Evolutionary conservation across 2,329 filamentous ascomycete species (phyloP), one percentile per base, ranked within the genome.

Genomic region (Aspergillus luchuensis): DNA sequence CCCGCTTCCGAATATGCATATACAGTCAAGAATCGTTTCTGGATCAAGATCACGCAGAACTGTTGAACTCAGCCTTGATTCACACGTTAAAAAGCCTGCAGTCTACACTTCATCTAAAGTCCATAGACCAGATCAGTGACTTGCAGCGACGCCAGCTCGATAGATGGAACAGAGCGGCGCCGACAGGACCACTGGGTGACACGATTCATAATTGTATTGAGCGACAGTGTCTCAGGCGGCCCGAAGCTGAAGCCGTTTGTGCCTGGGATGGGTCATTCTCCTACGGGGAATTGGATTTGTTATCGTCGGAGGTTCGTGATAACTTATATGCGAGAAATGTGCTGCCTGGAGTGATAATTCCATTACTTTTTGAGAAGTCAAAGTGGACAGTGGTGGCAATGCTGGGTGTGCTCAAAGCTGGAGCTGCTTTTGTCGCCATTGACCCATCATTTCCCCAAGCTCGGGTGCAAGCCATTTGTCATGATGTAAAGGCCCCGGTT

Each of bases 381-480:
- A 54, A 49, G 21, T 61, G 59, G 54, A 43, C 47, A 2, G 38
- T 56, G 3, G 55, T 58, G 4, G 56, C 61, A 8, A 54, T 61
- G 17, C 58, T 72, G 8, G 71, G 61, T 2, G 68, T 73, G 23
- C 36, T 72, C 7, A 69, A 66, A 45, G 59, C 67, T 8, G 70
- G 66, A 2, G 69, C 66, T 23, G 64, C 66, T 2, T 71, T 72
- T 59, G 63, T 71, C 15, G 63, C 73, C 13, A 67, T 72, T 23
- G 74, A 72, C 49, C 65, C 71, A 19, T 67, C 63, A 5, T 64
- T 71, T 23, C 74, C 71, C 0, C 60, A 72, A 3, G 70, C 71
- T 10, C 72, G 79, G 6, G 67, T 80, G 15, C 69, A 71, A 5
- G 71, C 56, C 8, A 69, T 70, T 50, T 64, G 60, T 15, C 23